These are phyloP conservation scores for Lipomyces starkeyi DNA, from an alignment of 805 yeast species.

Conservation along the genomic window DNA sequence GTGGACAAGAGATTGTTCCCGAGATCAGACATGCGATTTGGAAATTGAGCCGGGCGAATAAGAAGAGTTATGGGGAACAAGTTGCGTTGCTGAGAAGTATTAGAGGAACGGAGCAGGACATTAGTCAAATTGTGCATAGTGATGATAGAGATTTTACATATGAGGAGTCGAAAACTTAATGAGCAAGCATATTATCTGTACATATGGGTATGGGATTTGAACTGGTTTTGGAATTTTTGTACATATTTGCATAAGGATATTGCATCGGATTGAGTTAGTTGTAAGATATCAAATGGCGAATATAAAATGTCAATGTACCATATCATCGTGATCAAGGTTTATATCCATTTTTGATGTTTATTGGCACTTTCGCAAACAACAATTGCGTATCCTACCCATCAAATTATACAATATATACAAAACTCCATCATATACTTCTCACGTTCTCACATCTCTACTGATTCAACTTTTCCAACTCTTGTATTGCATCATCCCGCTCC, in stretches of 20 bases:
- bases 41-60: background rate
- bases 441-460: conserved; percentile 41
- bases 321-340: background rate
- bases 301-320: background rate
- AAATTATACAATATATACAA: conserved; percentile 1
- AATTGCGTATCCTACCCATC: background rate
- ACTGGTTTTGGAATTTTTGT: background rate
- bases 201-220: conserved; percentile 1
- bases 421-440: background rate
- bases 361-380: background rate
- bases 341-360: background rate
- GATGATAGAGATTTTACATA: background rate
- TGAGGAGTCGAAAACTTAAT: background rate
- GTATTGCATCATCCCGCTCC: conserved; percentile 75
- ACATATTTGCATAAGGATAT: background rate
- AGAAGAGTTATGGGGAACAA: conserved; percentile 1
- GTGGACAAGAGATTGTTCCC: background rate
- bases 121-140: background rate
- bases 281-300: background rate
- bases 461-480: conserved; percentile 57
- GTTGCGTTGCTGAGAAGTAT: background rate
- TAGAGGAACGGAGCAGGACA: background rate
- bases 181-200: background rate
- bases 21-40: background rate
- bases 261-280: background rate